Evolutionary conservation across 352 stramenopile genomes (phyloP).

Genomic region (Globisporangium nagaii): DNA sequence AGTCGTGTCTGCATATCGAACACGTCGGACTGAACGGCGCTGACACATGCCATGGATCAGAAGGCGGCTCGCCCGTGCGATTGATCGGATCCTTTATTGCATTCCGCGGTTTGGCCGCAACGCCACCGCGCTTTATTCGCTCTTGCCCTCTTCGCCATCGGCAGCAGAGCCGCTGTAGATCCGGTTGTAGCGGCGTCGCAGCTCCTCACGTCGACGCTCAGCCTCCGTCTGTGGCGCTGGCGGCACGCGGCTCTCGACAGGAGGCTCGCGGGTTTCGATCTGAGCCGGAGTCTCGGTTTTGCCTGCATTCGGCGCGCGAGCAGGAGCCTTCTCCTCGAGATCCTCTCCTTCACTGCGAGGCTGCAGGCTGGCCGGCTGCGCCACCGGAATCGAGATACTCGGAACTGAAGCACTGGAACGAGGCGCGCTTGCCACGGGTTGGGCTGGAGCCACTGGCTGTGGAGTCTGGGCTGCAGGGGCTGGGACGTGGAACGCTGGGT

Average conservation of each 20-base stretch:
- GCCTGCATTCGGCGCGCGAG: conserved; percentile 4
- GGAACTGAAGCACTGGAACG: background rate
- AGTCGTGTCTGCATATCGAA: no score
- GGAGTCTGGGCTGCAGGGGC: conserved; percentile 7
- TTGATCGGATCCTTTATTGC: no score
- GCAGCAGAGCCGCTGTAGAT: conserved; percentile 26
- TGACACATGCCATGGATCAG: no score
- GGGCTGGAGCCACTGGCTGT: background rate
- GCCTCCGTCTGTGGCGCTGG: conserved; percentile 32
- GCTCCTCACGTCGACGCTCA: conserved; percentile 44
- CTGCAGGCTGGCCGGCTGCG: background rate
- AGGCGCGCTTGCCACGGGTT: background rate
- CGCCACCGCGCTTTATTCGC: conserved; percentile 15
- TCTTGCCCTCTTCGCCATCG: conserved; percentile 30
- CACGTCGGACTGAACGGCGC: no score
- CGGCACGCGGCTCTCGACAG: conserved; percentile 33
- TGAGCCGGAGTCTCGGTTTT: conserved; percentile 7
- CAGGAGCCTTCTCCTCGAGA: conserved; percentile 36
- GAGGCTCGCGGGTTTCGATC: background rate
- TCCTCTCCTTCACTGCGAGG: conserved; percentile 12
- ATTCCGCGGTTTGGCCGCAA: no score
- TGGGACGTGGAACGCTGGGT: conserved; percentile 4
- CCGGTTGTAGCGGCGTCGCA: conserved; percentile 46
- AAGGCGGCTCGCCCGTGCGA: no score
- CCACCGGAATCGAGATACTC: background rate